Evolutionary conservation across 169 alveolate species (phyloP).

Genomic region (Ichthyophthirius multifiliis): DNA sequence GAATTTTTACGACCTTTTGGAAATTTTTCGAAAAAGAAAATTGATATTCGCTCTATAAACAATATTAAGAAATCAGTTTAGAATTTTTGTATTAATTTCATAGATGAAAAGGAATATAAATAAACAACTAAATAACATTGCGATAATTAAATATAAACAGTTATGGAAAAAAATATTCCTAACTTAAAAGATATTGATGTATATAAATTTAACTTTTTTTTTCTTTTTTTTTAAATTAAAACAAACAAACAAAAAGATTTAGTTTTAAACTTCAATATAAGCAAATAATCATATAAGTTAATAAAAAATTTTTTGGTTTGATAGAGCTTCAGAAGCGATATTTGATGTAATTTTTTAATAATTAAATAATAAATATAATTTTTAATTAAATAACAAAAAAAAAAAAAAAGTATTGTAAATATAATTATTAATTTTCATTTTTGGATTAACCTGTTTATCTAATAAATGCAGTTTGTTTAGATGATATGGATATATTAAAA

Average conservation of each 20-base stretch:
- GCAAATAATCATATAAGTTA: background rate
- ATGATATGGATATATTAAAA: background rate
- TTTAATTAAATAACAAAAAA: background rate
- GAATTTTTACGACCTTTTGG: slow-evolving; percentile 5
- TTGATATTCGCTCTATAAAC: background rate
- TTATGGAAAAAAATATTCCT: background rate
- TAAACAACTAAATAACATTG: background rate
- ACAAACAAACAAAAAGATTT: background rate
- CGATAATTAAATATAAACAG: background rate
- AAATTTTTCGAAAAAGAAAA: background rate
- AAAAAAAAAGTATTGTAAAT: background rate
- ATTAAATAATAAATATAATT: background rate
- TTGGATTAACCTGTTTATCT: background rate
- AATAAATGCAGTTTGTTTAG: background rate
- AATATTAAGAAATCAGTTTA: background rate
- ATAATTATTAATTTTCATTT: background rate
- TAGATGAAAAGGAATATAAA: background rate
- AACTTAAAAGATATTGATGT: background rate
- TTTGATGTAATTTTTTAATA: background rate
- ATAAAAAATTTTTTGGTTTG: background rate
- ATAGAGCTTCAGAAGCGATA: background rate
- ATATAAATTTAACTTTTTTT: too few relatives aligned
- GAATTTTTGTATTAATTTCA: background rate
- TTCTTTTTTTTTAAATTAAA: background rate
- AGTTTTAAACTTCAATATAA: background rate